A percentile compares a stretch with the other conserved stretches of the same genome.
Conservation (phyloP, 108 stramenopile genomes). For the Schizochytrium sp. region DNA sequence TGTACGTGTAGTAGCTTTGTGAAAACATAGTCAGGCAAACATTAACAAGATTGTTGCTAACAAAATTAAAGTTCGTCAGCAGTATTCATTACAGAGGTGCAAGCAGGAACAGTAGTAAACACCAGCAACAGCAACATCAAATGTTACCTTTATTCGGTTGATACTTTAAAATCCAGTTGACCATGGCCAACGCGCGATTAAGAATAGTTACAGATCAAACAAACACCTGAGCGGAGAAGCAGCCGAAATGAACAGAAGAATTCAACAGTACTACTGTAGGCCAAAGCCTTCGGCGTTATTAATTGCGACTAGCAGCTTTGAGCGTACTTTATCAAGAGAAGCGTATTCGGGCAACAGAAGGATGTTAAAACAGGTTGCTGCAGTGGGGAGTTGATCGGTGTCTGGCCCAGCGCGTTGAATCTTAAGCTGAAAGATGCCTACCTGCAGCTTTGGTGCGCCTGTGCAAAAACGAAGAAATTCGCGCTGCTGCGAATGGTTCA, state of each 20-base stretch:
- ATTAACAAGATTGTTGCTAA: no score
- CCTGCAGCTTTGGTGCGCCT: conserved; percentile 71
- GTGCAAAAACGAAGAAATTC: conserved; percentile 90
- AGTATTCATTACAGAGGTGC: no score
- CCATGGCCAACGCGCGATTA: no score
- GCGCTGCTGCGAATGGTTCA: conserved; percentile 75
- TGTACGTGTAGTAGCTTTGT: no score
- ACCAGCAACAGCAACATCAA: no score
- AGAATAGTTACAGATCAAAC: no score
- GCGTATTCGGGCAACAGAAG: conserved; percentile 77
- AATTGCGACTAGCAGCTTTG: conserved; percentile 66
- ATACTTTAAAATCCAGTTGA: no score
- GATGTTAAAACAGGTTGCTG: conserved; percentile 94
- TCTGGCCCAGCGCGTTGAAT: conserved; percentile 92
- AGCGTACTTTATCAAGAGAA: conserved; percentile 66
- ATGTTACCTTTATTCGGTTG: no score
- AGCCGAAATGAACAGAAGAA: neutral
- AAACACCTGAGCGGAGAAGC: neutral
- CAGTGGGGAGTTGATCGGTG: conserved; percentile 85
- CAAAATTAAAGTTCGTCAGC: no score
- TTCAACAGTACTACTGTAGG: conserved; percentile 63
- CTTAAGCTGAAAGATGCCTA: conserved; percentile 74
- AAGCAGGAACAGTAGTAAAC: no score
- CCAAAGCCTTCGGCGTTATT: conserved; percentile 75
- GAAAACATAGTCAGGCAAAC: no score